Percentiles rank a stretch among this genome's conserved stretches.
Evolutionary conservation across 2,329 filamentous ascomycete species (phyloP).

Genomic region (Grosmannia clavigera): DNA sequence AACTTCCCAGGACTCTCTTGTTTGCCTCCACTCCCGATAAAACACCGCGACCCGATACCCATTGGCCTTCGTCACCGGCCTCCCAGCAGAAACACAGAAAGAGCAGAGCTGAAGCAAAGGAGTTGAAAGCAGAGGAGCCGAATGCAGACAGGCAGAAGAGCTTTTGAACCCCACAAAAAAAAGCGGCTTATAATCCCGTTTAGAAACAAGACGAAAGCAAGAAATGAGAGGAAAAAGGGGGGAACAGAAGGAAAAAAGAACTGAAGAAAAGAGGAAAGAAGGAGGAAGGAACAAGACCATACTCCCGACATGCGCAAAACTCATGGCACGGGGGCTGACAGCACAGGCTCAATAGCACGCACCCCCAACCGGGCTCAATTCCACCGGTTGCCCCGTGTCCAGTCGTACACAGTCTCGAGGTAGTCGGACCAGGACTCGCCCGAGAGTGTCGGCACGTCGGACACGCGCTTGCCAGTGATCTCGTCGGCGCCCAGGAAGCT

Average conservation of each 20-base stretch:
- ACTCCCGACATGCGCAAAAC: no score
- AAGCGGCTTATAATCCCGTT: not conserved
- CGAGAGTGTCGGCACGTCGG: conserved; percentile 9
- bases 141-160: no score
- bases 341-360: no score
- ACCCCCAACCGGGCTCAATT: conserved; percentile 1
- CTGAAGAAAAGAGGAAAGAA: not conserved
- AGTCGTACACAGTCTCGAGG: conserved; percentile 14
- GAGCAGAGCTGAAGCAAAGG: no score
- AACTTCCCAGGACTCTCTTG: no score
- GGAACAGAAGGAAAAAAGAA: not conserved
- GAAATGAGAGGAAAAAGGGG: not conserved
- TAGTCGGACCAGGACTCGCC: conserved; percentile 15
- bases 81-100: no score
- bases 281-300: not conserved
- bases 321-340: no score
- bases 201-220: not conserved
- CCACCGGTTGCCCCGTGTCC: conserved; percentile 11
- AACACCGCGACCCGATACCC: no score
- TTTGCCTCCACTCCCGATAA: no score
- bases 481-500: conserved; percentile 12
- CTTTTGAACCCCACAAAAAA: no score
- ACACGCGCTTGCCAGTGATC: conserved; percentile 16
- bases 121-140: no score
- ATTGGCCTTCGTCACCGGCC: not conserved